Percentiles rank a stretch among this genome's conserved stretches.
These are phyloP conservation scores for Blakeslea trispora DNA, from an alignment of 371 early-diverging fungal genomes.

Conservation along the genomic window DNA sequence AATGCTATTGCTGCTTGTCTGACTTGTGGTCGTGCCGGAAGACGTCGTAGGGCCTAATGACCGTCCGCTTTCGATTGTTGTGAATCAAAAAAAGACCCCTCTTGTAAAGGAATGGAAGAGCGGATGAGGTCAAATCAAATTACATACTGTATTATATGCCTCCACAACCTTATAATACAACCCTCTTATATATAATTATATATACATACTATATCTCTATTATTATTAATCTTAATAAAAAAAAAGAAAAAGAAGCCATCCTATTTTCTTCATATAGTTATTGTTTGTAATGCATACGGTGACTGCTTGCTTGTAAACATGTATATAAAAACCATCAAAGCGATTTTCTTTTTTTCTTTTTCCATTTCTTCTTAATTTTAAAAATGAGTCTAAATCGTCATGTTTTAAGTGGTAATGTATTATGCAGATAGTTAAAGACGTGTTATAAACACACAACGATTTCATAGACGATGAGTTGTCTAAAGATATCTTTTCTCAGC, in stretches of 20 bases:
- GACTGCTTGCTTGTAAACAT: not conserved
- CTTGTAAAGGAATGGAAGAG: not conserved
- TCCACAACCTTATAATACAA: not conserved
- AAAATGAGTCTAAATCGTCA: not conserved
- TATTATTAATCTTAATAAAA: too few species aligned
- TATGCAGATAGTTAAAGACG: too few species aligned
- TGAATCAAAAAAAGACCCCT: not conserved
- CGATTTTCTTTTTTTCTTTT: not conserved
- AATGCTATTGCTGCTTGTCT: constrained; percentile 29
- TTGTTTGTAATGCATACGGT: too few species aligned
- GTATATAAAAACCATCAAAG: not conserved
- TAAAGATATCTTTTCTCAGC: not conserved
- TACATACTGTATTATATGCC: not conserved
- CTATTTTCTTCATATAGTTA: too few species aligned
- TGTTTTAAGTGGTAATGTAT: not conserved
- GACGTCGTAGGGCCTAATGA: not conserved
- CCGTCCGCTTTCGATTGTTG: not conserved
- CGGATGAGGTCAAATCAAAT: not conserved
- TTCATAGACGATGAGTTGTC: not conserved
- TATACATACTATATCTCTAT: not conserved
- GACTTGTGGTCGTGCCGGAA: constrained; percentile 17
- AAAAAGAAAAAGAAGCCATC: too few species aligned
- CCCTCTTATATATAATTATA: not conserved
- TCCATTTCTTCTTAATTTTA: too few species aligned
- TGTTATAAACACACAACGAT: not conserved